Conservation (phyloP, 2,329 filamentous ascomycete genomes). For the Diaporthe destruens region DNA sequence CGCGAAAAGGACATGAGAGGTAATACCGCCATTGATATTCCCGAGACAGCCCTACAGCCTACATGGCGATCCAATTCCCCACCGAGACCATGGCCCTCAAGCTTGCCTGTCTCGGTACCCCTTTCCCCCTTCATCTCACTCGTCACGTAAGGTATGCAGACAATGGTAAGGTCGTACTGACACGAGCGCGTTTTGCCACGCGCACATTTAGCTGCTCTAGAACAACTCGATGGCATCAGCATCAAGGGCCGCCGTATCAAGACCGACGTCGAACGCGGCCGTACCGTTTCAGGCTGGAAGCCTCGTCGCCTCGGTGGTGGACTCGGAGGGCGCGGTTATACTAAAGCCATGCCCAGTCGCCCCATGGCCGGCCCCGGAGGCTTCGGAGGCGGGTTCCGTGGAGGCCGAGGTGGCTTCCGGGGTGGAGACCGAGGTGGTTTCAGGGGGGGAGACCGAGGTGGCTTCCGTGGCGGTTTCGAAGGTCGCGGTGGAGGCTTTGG, state of each 20-base stretch:
- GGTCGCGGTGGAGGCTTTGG: conserved; percentile 63
- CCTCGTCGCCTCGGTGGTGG: conserved; percentile 92
- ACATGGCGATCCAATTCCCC: conserved; percentile 50
- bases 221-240: conserved; percentile 83
- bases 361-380: conserved; percentile 72
- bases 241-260: conserved; percentile 94
- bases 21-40: conserved; percentile 70
- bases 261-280: conserved; percentile 95
- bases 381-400: conserved; percentile 68
- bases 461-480: conserved; percentile 63
- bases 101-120: conserved; percentile 64
- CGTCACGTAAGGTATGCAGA: conserved; percentile 49
- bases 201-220: conserved; percentile 85
- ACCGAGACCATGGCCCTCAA: conserved; percentile 68
- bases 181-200: conserved; percentile 72
- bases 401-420: conserved; percentile 55
- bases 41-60: conserved; percentile 58
- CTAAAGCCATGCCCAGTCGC: conserved; percentile 80
- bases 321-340: conserved; percentile 92
- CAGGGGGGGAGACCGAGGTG: conserved; percentile 54
- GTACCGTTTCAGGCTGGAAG: conserved; percentile 94
- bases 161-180: conserved; percentile 76
- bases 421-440: conserved; percentile 56
- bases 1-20: conserved; percentile 99
- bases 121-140: conserved; percentile 44